Evolutionary conservation across 208 protist genomes (phyloP).

Genomic region (Wallacemonas collosoma): DNA sequence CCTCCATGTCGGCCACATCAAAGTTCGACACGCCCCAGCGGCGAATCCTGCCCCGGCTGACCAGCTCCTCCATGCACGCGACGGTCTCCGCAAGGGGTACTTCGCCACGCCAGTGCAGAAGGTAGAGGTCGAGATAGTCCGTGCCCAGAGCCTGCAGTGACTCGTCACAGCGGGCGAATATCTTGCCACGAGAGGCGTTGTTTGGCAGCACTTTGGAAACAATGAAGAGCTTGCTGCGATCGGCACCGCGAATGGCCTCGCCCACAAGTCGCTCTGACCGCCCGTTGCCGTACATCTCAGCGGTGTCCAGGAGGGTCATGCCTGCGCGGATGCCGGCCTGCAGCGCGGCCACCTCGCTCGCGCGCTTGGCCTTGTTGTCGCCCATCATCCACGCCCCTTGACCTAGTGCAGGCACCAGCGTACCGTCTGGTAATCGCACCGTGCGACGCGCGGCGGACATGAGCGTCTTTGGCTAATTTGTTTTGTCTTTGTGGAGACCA

Average conservation of each 20-base stretch:
- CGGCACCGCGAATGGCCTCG: conserved; percentile 31
- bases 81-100: conserved; percentile 67
- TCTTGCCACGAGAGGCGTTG: conserved; percentile 70
- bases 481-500: too few relatives aligned
- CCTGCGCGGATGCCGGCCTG: conserved; percentile 31
- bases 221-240: conserved; percentile 87
- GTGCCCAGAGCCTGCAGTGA: conserved; percentile 64
- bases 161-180: conserved; percentile 67
- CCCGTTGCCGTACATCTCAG: conserved; percentile 59
- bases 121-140: conserved; percentile 89
- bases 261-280: conserved; percentile 43
- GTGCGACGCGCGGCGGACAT: conserved; percentile 11
- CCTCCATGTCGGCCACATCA: conserved; percentile 61
- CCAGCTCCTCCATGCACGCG: conserved; percentile 77
- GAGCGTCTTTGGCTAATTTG: too few relatives aligned
- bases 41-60: conserved; percentile 68
- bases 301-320: conserved; percentile 54
- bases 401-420: conserved; percentile 35
- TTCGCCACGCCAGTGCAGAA: conserved; percentile 87
- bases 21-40: conserved; percentile 89
- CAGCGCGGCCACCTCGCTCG: conserved; percentile 35
- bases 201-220: conserved; percentile 93
- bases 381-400: conserved; percentile 53
- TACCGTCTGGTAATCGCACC: conserved; percentile 32
- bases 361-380: conserved; percentile 21